Base-by-base conservation (phyloP, 139 green algal genomes). In the Chlamydomonas sphaeroides region DNA sequence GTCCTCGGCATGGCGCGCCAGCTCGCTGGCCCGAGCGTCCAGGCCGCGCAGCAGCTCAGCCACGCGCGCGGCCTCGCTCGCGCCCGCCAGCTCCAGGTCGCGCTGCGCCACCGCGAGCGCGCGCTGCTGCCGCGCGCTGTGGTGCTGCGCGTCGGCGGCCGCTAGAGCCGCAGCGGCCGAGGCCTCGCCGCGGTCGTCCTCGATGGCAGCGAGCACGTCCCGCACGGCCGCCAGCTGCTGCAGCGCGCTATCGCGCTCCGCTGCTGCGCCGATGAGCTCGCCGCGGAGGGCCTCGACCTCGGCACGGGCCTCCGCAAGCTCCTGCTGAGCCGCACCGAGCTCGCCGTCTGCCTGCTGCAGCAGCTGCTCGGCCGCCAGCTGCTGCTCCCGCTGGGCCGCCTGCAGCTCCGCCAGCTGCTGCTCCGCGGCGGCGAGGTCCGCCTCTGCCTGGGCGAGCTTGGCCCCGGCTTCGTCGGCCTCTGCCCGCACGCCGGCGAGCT, bases 171-270 rank as follows among this genome's bases (percentile, higher is more conserved):
- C 49, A 17, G 49, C 49, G 18, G 49, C 49, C 49, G 49, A 56
- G 56, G 45, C 45, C 45, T 21, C 21, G 69, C 32, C 5, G 33
- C 71, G 51, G 42, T 66, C 71, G 7, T 78, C 71, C 35, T 78
- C 71, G 42, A 78, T 53, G 5, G 53, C 51, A 4, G 72, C 56
- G 56, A 80, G 57, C 14, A 80, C 56, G 10, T 68, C 72, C 1
- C 72, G 38, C 1, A 80, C 72, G 5, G 56, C 72, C 5, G 38
- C 62, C 72, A 80, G 39, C 1, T 80, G 72, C 28, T 80, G 72
- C 72, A 69, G 33, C 4, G 53, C 56, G 10, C 2, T n/a, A 67
- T 78, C 51, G 65, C 71, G 49, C 21, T 66, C 49, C 11, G 57
- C 51, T 0, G 1, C 10, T 5, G 35, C 71, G 14, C 6, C 49